phyloP scores from a whole-genome alignment of 108 stramenopile genomes.

The Cylindrotheca closterium region DNA sequence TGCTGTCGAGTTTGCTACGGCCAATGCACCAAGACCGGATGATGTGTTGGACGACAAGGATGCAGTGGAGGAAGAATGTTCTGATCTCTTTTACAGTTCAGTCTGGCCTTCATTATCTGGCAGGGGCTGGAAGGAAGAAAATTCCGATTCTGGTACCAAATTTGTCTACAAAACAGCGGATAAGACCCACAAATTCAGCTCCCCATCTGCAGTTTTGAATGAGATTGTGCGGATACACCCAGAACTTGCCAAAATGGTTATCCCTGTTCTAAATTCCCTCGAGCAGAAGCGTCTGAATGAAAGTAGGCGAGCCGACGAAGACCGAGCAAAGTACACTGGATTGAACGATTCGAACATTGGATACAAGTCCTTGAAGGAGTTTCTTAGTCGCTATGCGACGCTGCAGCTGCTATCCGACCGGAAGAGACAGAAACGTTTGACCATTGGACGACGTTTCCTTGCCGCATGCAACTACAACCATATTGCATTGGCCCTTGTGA shows the following conservation, averaged over 20 bases:
- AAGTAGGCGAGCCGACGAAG: conserved; percentile 7
- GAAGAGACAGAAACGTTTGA: conserved; percentile 33
- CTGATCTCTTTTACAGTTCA: conserved; percentile 31
- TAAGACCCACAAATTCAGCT: conserved; percentile 35
- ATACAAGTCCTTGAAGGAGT: conserved; percentile 38
- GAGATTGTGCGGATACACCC: conserved; percentile 59
- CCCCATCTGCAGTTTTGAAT: conserved; percentile 56
- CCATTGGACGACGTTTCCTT: conserved; percentile 43
- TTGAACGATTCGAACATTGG: conserved; percentile 24
- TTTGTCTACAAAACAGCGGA: conserved; percentile 28
- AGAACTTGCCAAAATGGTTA: conserved; percentile 54
- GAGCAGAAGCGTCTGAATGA: conserved; percentile 11
- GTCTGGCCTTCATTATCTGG: conserved; percentile 68
- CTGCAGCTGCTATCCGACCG: conserved; percentile 68
- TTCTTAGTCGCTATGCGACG: conserved; percentile 62
- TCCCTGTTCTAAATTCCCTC: conserved; percentile 44
- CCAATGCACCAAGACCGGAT: conserved; percentile 30
- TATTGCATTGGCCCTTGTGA: conserved; percentile 19
- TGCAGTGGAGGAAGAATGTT: background rate
- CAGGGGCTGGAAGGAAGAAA: conserved; percentile 68
- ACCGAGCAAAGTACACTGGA: conserved; percentile 22
- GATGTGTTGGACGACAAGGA: conserved; percentile 6
- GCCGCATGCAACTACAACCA: conserved; percentile 31
- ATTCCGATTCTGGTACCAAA: conserved; percentile 26
- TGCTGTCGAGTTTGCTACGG: conserved; percentile 43